These are phyloP conservation scores for Acanthamoeba castellanii DNA, from an alignment of 208 protist genomes.

Conservation along the genomic window DNA sequence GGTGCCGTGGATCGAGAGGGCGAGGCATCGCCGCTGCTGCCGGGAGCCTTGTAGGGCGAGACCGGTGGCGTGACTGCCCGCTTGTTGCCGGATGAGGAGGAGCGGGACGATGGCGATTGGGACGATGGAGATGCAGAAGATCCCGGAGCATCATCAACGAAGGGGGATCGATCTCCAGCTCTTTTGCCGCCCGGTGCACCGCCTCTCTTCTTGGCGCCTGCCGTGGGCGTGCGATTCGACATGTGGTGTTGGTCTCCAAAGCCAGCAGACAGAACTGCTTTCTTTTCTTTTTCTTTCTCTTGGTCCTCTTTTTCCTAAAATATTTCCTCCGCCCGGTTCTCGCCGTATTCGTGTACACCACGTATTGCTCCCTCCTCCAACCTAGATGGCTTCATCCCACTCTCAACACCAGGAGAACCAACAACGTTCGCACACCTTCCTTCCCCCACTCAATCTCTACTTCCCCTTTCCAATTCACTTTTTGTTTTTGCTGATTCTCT, in stretches of 20 bases:
- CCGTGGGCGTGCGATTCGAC: not conserved
- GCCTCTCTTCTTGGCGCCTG: not conserved
- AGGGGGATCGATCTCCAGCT: not conserved
- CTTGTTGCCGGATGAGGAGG: not conserved
- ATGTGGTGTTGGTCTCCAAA: too few species aligned
- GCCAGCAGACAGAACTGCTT: too few species aligned
- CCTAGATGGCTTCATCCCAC: not conserved
- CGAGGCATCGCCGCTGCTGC: not conserved
- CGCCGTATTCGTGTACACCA: not conserved
- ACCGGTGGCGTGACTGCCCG: not conserved
- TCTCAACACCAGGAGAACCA: not conserved
- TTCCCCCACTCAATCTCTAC: too few species aligned
- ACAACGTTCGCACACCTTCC: too few species aligned
- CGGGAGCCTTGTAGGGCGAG: not conserved
- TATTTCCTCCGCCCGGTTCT: not conserved
- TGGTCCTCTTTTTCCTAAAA: not conserved
- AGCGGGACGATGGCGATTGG: too few species aligned
- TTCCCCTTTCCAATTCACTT: not conserved
- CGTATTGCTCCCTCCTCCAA: not conserved
- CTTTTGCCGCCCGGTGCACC: not conserved
- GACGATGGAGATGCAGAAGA: not conserved
- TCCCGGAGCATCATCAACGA: not conserved
- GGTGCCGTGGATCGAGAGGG: not conserved
- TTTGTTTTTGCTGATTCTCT: not conserved
- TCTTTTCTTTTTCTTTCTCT: not conserved